Evolutionary conservation across 495 filamentous ascomycete species (phyloP), one percentile per base, ranked within the genome.

Genomic region (Talaromyces ruber): DNA sequence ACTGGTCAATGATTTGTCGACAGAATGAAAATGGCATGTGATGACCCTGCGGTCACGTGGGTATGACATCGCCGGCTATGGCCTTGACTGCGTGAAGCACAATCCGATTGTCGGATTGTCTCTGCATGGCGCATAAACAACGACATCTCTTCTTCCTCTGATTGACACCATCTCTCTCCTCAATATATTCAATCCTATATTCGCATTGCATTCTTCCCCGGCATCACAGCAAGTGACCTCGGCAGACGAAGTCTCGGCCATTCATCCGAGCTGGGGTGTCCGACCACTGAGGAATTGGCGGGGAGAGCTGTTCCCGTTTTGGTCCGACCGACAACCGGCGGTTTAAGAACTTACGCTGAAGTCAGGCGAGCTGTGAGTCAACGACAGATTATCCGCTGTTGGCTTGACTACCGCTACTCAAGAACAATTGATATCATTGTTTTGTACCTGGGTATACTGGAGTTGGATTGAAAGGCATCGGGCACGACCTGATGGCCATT

Each of bases 401-500:
- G 30, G 4, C 32, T 37, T 37, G 3, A 39, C 14, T 14, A 39
- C 34, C n/a, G n/a, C n/a, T n/a, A 4, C 14, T 37, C 14, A 14
- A 14, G 14, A 9, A 1, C 34, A 14, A 39, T 14, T 39, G 34
- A 3, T 29, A 25, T 28, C 5, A 24, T 14, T 54, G n/a, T 25
- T 24, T 32, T 9, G 4, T 21, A 14, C n/a, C 24, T 12, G n/a
- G n/a, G 14, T 11, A 54, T 54, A 14, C 34, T 28, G 51, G 11
- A 54, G 9, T 28, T 28, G 51, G 22, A 26, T 28, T 28, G 26
- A 16, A 47, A 52, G 26, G 52, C 52, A 22, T 57, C 54, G n/a
- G 72, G 72, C 71, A 72, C 59, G 55, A 72, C 73, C 72, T 66
- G 53, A 59, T 62, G 18, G 60, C 59, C 21, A 60, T 28, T 60